Base-by-base conservation (phyloP, 345 rosid species). In the Populus davidiana region DNA sequence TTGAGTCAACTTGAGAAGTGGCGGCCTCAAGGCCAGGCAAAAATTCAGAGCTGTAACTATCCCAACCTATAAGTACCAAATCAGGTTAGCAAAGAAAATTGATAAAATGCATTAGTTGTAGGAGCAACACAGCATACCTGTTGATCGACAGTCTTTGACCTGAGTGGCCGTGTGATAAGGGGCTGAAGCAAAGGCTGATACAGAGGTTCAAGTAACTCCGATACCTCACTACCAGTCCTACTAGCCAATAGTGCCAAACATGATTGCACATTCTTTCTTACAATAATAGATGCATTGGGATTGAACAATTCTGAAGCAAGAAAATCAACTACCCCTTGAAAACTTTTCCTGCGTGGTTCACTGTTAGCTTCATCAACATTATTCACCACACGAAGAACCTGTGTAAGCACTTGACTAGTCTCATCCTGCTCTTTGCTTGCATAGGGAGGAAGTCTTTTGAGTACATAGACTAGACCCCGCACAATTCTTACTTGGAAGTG, bases 321-420 rank as follows among this genome's bases (percentile, higher is more conserved):
- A 84, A 91, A 96, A 18, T 92, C 97, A 72, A 96, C 90, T 47
- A 92, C 98, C 47, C 92, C 99, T 84, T 92, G 97, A 89, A 96
- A 96, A 81, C 98, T 92, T 85, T 91, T 89, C 81, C 85, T 91
- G 71, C 95, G 97, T 12, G 95, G 86, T 79, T 94, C 99, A 88
- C 93, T 92, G 78, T 92, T 96, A 73, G 97, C 95, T 80, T 96
- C 99, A 74, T 94, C 97, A 67, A 90, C 97, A 86, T 92, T 96
- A 84, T 96, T 96, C 78, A 92, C 98, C 83, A 96, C 98, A 14
- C 98, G 95, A 70, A 96, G 93, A 83, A 96, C 97, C 86, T 93
- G 99, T 71, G 91, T 93, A 79, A 96, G 97, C 82, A 94, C 99
- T 88, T 91, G 99, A 89, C 98, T 91, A 63, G 97, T 92, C 85